Evolutionary conservation across 257 asterid genomes (phyloP), one percentile per base, ranked within the genome.

Genomic region (Solanum pimpinellifolium): DNA sequence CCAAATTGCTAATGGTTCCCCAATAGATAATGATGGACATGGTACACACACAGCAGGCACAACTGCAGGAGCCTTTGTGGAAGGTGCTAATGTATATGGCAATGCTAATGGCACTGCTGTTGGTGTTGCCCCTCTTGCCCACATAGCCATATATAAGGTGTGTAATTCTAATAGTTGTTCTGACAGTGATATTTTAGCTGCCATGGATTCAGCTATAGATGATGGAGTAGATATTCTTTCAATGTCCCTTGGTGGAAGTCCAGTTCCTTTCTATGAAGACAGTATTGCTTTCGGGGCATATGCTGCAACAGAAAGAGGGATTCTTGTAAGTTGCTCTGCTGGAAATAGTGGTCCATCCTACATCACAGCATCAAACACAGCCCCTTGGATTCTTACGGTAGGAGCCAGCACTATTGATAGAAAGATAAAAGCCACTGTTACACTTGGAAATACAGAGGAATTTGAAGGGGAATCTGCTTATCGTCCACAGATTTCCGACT

Each of bases 81-180:
- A 65, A 0, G 92, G 93, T 6, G 95, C 95, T 1, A 92, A 90
- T 69, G 66, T 90, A 6, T 90, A 25, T 47, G 94, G 96, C 6
- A 88, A 52, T 14, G 94, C 93, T 5, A 87, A 92, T 1, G 94
- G 95, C 9, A 90, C 93, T 0, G 95, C 95, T 2, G 91, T 23
- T 47, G 96, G 95, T 6, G 85, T 91, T 31, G 95, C 94, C 1
- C 95, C 95, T 9, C 92, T 84, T 29, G 94, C 95, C 69, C 95
- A 94, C 82, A 42, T 94, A 59, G 97, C 97, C 3, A 25, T 91
- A 1, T 94, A 92, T 90, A 94, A 89, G 68, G 92, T 87, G 1
- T 92, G 95, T 37, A 0, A 0, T 6, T 23, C 4, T 9, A 6
- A 7, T 11, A 11, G 27, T 6, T 93, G 96, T 52, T 4, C 29